Evolutionary conservation across 495 filamentous ascomycete genomes (phyloP), one percentile per base, ranked within the genome.

Genomic region (Chaetomium tenue): DNA sequence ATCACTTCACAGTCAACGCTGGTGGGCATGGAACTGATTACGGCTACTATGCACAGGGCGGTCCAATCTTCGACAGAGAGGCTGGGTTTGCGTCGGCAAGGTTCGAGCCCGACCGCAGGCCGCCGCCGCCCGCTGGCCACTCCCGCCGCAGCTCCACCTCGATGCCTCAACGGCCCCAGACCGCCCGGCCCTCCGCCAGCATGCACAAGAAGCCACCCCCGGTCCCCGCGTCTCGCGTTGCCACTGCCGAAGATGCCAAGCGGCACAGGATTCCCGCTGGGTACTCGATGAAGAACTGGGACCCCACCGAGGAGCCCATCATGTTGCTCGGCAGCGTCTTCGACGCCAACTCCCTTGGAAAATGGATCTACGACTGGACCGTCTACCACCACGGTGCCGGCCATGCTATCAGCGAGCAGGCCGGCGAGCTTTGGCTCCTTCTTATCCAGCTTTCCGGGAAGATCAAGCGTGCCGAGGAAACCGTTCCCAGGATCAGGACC

Each of bases 291-390:
- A 97, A 98, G 81, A 97, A 99, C 83, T 99, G 94, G 94, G 95
- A 98, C 73, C 93, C 93, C 1, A 87, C 87, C 51, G 92, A 97
- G 77, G 91, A 91, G 68, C 79, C 94, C 39, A 96, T 98, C 75
- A 87, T 96, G 74, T 84, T 98, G 7, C 84, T 98, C 11, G 94
- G 94, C 48, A 95, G 91, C 73, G 94, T 98, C 52, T 98, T 98
- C 73, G 95, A 98, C 72, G 91, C 94, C 75, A 97, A 97, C 83
- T 95, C 91, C 23, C 84, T 98, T 18, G 94, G 94, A 71, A 96
- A 97, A 77, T 98, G 94, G 94, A 93, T 98, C 74, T 98, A 96
- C 80, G 96, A 98, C 83, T 98, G 94, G 94, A 97, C 94, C 37
- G 91, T 97, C 64, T 97, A 91, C 79, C 88, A 89, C 75, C 89